Evolutionary conservation across 495 filamentous ascomycete genomes (phyloP), one percentile per base, ranked within the genome.

Genomic region (Mytilinidion resinicola): DNA sequence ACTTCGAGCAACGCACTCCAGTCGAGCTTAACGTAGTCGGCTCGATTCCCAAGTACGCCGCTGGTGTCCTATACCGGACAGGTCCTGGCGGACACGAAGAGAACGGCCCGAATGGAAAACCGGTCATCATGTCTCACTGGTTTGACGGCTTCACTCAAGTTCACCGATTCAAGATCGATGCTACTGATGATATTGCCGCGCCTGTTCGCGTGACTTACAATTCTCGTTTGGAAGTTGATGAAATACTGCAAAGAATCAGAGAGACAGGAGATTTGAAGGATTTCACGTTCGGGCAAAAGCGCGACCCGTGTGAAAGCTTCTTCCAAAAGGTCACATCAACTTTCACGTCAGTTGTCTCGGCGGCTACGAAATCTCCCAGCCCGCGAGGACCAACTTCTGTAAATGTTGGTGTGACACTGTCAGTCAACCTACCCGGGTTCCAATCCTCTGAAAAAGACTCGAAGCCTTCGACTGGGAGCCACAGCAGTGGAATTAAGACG

Each of bases 131-230:
- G 8, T 78, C 71, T 0, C 89, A 93, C 65, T 93, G 88, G 89
- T 89, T 91, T 58, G 85, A 91, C 69, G 83, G 86, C n/a, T 82
- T 90, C 43, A 77, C 77, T n/a, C 85, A 89, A 57, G 82, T 81
- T 2, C 87, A 90, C 62, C 80, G 82, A 12, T 91, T 93, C 72
- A 76, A 87, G 56, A 83, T 91, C 35, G 55, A 62, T 19, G 51
- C 37, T 54, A 53, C 55, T 35, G 5, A 35, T 20, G 43, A 63
- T 4, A 25, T 41, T 1, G 70, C 71, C 60, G 78, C 20, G 61
- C 64, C 44, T 5, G 37, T 63, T 9, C 44, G 53, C 25, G 82
- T 91, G 3, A 70, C 78, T n/a, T 91, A 91, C 69, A 87, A 85
- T 48, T 90, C 86, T n/a, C 80, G 87, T 1, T 77, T 77, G 36